phyloP scores from a whole-genome alignment of 345 rosid genomes.

The Moringa oleifera region DNA sequence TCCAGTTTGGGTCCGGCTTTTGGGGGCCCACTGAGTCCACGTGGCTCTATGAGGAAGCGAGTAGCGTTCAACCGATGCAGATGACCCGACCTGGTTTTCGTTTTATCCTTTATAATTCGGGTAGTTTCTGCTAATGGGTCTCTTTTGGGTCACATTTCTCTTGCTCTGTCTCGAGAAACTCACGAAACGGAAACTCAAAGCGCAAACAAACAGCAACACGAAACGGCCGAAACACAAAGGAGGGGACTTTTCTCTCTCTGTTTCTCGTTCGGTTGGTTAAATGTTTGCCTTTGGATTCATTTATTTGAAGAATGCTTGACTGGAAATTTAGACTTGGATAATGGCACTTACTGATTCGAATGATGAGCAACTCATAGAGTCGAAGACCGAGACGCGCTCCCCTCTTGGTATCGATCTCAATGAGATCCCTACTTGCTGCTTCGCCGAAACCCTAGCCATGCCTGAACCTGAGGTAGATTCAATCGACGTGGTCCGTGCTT shows the following conservation, averaged over 20 bases:
- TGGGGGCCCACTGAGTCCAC: too few relatives aligned
- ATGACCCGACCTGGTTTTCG: not conserved
- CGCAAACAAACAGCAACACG: too few relatives aligned
- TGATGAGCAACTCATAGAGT: slow-evolving; percentile 18
- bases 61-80: too few relatives aligned
- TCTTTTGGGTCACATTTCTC: not conserved
- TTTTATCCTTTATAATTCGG: not conserved
- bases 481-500: slow-evolving; percentile 50
- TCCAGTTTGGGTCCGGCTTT: too few relatives aligned
- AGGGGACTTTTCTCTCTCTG: slow-evolving; percentile 11
- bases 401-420: slow-evolving; percentile 90
- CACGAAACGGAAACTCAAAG: too few relatives aligned
- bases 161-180: not conserved
- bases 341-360: slow-evolving; percentile 44
- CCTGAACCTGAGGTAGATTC: slow-evolving; percentile 33
- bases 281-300: not conserved
- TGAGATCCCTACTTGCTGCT: slow-evolving; percentile 63
- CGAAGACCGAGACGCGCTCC: slow-evolving; percentile 46
- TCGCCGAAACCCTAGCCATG: slow-evolving; percentile 26
- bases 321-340: slow-evolving; percentile 24
- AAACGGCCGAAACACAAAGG: too few relatives aligned
- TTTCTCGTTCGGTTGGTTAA: too few relatives aligned
- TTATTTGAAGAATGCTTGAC: slow-evolving; percentile 25
- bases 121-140: slow-evolving; percentile 2
- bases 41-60: too few relatives aligned